Base-by-base conservation (phyloP, 2,329 filamentous ascomycete species). In the Nectriaceae sp. region DNA sequence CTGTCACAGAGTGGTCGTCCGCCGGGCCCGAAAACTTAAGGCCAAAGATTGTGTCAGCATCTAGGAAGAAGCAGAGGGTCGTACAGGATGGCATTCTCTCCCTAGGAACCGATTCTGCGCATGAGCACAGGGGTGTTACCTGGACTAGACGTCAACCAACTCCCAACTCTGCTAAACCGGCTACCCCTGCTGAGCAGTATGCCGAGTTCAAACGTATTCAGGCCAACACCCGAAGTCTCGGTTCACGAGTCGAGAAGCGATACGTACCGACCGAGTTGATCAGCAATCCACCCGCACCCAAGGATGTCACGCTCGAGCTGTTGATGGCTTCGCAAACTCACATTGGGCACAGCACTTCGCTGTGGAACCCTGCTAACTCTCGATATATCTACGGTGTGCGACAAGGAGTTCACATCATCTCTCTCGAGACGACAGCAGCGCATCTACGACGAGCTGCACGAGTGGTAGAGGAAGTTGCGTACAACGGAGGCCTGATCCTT, bases 341-440 rank as follows among this genome's bases (percentile, higher is more conserved):
- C 72, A 84, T 97, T 70, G 94, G 94, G 54, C 94, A 99, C 73
- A 83, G 89, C 63, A 93, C 88, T 1, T 89, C 89, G 53, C 80
- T 92, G 42, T 99, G 94, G 94, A 96, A 99, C 72, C 92, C 94
- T 11, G 86, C 84, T 44, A 99, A 97, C 74, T 87, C 91, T 56
- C 83, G 89, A 58, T 97, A 97, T 74, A 97, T 99, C 67, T 92
- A 89, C 68, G 94, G 94, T 61, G 83, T 96, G 53, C 82, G 94
- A 38, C 82, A 94, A 59, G 90, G 88, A 15, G 86, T 96, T 52
- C 93, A 97, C 73, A 91, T 99, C 67, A 96, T 99, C 69, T 88
- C 87, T 10, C 84, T 97, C 3, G 94, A 99, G 67, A 80, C 84
- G 51, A 97, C 89, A 24, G 90, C 91, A 13, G 87, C 91, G 15